Base-by-base conservation (phyloP, 1,284 basidiomycete genomes). In the Cystobasidiaceae sp. region DNA sequence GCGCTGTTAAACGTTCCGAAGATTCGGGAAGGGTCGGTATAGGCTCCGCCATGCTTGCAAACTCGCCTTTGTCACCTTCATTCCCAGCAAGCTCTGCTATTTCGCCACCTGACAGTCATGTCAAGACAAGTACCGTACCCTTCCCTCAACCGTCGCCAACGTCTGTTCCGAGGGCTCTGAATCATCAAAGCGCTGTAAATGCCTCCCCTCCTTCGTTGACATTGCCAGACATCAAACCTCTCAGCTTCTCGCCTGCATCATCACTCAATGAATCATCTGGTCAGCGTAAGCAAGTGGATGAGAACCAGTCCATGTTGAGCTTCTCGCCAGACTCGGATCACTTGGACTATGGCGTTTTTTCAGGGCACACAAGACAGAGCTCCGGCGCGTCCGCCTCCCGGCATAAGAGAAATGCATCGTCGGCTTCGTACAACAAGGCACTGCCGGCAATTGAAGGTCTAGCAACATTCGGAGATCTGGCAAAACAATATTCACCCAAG, bases 261-360 rank as follows among this genome's bases (percentile, higher is more conserved):
- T 50, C 57, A 21, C 9, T 19, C 13, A 32, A 33, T n/a, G 45
- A 25, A 49, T 49, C 46, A 23, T 49, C 46, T 11, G 15, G 15
- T 49, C 39, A n/a, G n/a, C n/a, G n/a, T n/a, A n/a, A n/a, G n/a
- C n/a, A n/a, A n/a, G n/a, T n/a, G n/a, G n/a, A n/a, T n/a, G n/a
- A n/a, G n/a, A n/a, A 56, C 17, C 37, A 56, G n/a, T 56, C 54
- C 23, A 30, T 56, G 21, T 27, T 56, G 7, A 56, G 54, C 41
- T 56, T 56, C 27, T 56, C 54, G 17, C 54, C 54, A 6, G 54
- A 56, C 25, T 56, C 54, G 17, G 54, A 56, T 19, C 41, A 34
- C 17, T 25, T 41, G 11, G 54, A 56, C 39, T 43, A 32, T 15
- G 9, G 39, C 4, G 17, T 17, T 17, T 56, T 56, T 21, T 43